These are phyloP conservation scores for Rubia balearica DNA, from an alignment of 305 asterid species.

Conservation along the genomic window DNA sequence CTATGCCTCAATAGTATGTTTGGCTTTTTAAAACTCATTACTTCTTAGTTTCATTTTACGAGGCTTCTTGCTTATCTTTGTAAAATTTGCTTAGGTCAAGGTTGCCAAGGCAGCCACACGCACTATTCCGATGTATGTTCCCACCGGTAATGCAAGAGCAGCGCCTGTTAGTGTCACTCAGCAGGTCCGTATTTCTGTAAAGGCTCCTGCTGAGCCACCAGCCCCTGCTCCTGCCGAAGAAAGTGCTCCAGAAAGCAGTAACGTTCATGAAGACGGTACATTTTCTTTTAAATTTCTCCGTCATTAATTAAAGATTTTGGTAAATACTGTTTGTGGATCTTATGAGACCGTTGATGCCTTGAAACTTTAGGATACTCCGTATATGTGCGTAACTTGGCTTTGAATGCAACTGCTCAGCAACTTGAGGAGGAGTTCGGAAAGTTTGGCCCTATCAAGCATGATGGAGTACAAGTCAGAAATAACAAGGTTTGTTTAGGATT, in stretches of 20 bases:
- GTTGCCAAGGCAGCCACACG: constrained; percentile 19
- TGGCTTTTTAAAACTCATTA: background rate
- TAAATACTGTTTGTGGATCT: background rate
- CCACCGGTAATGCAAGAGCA: constrained; percentile 33
- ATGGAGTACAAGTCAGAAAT: constrained; percentile 85
- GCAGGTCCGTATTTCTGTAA: constrained; percentile 35
- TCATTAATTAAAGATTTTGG: background rate
- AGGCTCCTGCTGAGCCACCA: constrained; percentile 35
- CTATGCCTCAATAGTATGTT: constrained; percentile 83
- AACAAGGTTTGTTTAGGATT: constrained; percentile 45
- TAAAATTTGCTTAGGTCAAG: constrained; percentile 26
- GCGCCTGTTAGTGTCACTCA: constrained; percentile 37
- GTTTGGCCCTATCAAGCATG: constrained; percentile 65
- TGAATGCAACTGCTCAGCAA: constrained; percentile 50
- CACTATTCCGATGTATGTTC: constrained; percentile 52
- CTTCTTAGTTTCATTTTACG: background rate
- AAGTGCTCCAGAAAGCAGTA: constrained; percentile 38
- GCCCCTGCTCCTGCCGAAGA: constrained; percentile 29
- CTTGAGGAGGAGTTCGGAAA: constrained; percentile 72
- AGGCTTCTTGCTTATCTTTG: background rate
- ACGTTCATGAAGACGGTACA: constrained; percentile 62
- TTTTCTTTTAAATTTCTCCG: background rate
- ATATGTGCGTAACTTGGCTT: constrained; percentile 69
- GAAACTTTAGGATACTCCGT: constrained; percentile 77
- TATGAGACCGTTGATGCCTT: constrained; percentile 9